These are phyloP conservation scores for Acanthamoeba polyphaga DNA, from an alignment of 208 protist genomes.

Conservation along the genomic window DNA sequence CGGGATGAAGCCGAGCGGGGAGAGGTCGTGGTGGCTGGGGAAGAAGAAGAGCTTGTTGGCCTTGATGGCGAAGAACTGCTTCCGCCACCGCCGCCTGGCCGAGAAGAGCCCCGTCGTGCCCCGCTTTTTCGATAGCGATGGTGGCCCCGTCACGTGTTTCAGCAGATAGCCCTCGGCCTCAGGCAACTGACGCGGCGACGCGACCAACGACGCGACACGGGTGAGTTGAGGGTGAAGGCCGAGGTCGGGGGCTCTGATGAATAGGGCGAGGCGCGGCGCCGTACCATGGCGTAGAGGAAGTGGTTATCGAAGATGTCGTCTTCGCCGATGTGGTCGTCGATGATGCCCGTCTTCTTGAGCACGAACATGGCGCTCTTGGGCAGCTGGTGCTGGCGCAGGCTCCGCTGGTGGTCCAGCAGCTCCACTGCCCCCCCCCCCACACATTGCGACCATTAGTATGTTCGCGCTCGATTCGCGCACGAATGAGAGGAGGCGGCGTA, in stretches of 20 bases:
- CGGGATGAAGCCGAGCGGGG: conserved; percentile 19
- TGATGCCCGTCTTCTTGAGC: conserved; percentile 61
- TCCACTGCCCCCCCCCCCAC: conserved; percentile 19
- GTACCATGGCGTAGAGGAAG: conserved; percentile 33
- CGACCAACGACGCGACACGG: background rate
- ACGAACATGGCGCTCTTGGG: conserved; percentile 25
- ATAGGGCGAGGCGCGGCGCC: background rate
- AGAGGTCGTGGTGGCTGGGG: conserved; percentile 15
- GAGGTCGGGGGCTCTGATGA: background rate
- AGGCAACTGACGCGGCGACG: conserved; percentile 17
- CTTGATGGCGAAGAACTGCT: background rate
- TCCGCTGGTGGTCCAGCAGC: conserved; percentile 54
- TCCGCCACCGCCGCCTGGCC: background rate
- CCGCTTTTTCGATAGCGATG: too few species aligned
- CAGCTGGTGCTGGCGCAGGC: background rate
- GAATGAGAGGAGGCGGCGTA: background rate
- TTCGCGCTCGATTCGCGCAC: too few species aligned
- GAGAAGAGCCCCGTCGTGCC: too few species aligned
- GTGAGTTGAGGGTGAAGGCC: background rate
- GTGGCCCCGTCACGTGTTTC: background rate
- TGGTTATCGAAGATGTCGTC: conserved; percentile 67
- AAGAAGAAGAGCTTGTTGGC: conserved; percentile 42
- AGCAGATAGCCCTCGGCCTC: conserved; percentile 37
- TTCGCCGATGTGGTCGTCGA: conserved; percentile 34
- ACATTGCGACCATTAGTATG: too few species aligned